phyloP scores from a whole-genome alignment of 73 alveolate species.

The Tetrahymena malaccensis region DNA sequence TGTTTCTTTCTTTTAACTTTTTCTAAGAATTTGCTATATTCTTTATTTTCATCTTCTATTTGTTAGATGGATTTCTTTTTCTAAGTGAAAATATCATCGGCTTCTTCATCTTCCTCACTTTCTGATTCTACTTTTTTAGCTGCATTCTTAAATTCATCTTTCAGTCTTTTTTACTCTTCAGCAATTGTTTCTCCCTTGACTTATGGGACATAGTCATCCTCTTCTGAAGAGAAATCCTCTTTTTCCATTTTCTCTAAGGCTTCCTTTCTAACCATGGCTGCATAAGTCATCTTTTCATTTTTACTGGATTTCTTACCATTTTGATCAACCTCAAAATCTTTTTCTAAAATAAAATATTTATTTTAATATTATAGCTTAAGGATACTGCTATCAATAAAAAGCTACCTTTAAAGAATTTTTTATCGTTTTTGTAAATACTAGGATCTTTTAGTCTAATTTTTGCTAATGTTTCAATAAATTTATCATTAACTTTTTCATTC shows the following conservation, averaged over 20 bases:
- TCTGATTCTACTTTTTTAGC: slow-evolving; percentile 4
- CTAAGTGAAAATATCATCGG: neutral
- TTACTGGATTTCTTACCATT: neutral
- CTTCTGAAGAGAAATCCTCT: neutral
- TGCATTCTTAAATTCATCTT: slow-evolving; percentile 26
- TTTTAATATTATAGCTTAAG: neutral
- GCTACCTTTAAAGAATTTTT: slow-evolving; percentile 1
- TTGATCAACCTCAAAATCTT: slow-evolving; percentile 13
- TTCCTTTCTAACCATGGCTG: slow-evolving; percentile 1
- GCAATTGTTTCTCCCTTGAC: slow-evolving; percentile 15
- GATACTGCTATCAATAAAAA: neutral
- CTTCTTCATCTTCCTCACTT: neutral
- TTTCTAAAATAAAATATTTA: neutral
- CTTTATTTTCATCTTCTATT: slow-evolving; percentile 36
- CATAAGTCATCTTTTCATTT: slow-evolving; percentile 16
- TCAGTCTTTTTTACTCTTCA: slow-evolving; percentile 14
- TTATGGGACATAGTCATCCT: slow-evolving; percentile 14
- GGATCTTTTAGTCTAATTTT: slow-evolving; percentile 33
- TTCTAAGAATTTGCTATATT: slow-evolving; percentile 10
- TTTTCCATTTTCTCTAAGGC: neutral
- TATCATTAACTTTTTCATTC: slow-evolving; percentile 15
- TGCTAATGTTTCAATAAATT: slow-evolving; percentile 36
- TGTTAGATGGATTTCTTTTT: neutral
- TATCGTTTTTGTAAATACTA: slow-evolving; percentile 11
- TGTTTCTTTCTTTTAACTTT: slow-evolving; percentile 4